A percentile compares a stretch with the other conserved stretches of the same genome.
These are phyloP conservation scores for Catharanthus roseus DNA, from an alignment of 257 asterid species.

Conservation along the genomic window DNA sequence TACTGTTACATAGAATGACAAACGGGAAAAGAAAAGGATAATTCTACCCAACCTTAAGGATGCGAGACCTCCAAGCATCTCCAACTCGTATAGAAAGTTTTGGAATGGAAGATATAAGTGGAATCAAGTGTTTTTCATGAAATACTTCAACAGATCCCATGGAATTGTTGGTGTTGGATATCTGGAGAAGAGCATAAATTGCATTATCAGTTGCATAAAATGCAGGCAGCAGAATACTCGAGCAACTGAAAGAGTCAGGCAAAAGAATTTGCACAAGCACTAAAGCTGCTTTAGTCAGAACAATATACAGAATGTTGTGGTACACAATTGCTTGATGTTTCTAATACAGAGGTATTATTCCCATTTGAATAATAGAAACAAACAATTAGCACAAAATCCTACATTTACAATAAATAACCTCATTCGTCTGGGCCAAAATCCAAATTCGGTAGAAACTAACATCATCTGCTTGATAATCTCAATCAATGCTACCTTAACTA, in stretches of 20 bases:
- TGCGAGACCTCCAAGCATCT: constrained; percentile 62
- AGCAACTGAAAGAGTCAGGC: not conserved
- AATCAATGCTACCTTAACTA: not conserved
- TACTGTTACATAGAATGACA: not conserved
- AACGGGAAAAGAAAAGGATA: not conserved
- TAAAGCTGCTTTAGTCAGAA: not conserved
- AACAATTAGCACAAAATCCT: not conserved
- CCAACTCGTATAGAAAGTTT: constrained; percentile 47
- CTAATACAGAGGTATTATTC: not conserved
- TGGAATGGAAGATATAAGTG: constrained; percentile 63
- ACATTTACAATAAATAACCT: not conserved
- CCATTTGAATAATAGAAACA: not conserved
- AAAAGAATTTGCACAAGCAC: too few relatives aligned
- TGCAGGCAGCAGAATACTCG: not conserved
- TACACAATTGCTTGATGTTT: not conserved
- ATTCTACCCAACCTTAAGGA: constrained; percentile 56
- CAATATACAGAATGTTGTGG: not conserved
- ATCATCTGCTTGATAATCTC: too few relatives aligned
- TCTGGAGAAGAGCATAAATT: constrained; percentile 35
- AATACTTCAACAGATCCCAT: constrained; percentile 36
- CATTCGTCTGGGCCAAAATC: not conserved
- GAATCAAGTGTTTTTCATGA: constrained; percentile 62
- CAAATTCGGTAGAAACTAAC: not conserved
- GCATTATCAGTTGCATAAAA: not conserved
- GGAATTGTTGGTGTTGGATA: constrained; percentile 19